A percentile compares a stretch with the other conserved stretches of the same genome.
phyloP scores from a whole-genome alignment of 1,139 yeast genomes.

The Blastobotrys ciferrii region DNA sequence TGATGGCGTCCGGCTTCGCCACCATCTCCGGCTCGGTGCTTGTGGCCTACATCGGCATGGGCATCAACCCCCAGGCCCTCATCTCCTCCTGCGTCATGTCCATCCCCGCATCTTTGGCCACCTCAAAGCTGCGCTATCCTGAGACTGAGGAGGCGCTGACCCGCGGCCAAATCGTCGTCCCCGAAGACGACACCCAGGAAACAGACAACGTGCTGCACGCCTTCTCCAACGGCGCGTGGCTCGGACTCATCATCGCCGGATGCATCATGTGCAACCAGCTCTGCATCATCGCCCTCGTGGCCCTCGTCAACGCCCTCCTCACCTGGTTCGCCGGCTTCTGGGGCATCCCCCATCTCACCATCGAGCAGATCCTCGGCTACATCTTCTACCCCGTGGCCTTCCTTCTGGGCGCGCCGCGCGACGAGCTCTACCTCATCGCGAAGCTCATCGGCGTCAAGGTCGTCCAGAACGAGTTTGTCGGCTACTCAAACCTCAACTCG shows the following conservation, averaged over 20 bases:
- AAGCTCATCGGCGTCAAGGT: constrained; percentile 57
- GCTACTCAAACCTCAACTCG: constrained; percentile 45
- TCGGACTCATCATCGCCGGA: constrained; percentile 60
- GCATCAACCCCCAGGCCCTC: constrained; percentile 62
- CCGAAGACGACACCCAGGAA: constrained; percentile 46
- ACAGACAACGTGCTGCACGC: constrained; percentile 64
- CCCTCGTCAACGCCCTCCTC: constrained; percentile 56
- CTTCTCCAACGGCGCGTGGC: constrained; percentile 59
- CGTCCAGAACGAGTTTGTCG: constrained; percentile 65
- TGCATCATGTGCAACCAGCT: constrained; percentile 60
- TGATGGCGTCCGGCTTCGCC: constrained; percentile 66
- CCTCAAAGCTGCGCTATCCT: constrained; percentile 61
- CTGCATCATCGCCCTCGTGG: constrained; percentile 63
- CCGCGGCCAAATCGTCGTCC: constrained; percentile 49
- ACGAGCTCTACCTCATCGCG: constrained; percentile 52
- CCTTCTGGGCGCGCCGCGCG: constrained; percentile 59
- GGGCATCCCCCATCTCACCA: constrained; percentile 52
- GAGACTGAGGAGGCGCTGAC: constrained; percentile 60
- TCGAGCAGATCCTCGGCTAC: constrained; percentile 59
- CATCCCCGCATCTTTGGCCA: constrained; percentile 64
- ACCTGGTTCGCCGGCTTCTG: constrained; percentile 67
- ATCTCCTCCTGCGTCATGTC: constrained; percentile 71
- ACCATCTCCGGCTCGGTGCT: constrained; percentile 67
- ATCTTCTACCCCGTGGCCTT: constrained; percentile 61
- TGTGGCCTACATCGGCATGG: constrained; percentile 64